Base-by-base conservation (phyloP, 2,329 filamentous ascomycete genomes). In the Endoconidiophora polonica region DNA sequence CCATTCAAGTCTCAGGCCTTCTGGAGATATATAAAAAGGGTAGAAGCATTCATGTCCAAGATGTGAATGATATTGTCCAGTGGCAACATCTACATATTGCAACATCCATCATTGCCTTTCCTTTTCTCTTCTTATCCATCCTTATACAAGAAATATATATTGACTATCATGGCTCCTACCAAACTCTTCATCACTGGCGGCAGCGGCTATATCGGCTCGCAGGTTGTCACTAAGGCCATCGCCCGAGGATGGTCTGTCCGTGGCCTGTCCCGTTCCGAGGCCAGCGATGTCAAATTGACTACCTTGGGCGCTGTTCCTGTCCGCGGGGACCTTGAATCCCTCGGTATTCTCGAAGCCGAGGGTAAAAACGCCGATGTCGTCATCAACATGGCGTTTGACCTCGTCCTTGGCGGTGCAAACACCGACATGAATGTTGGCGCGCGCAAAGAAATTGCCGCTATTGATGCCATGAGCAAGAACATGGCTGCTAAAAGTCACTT, bases 301-400 rank as follows among this genome's bases (percentile, higher is more conserved):
- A 53, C 52, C 2, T 58, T 66, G 3, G 68, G 68, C 39, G 69
- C 62, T 0, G 57, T 56, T 1, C 62, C 65, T 2, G 57, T 68
- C 3, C 62, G 65, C 26, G 69, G 68, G 1, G 62, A 66, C 54
- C 61, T 72, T 2, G 52, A 54, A 2, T 58, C 63, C 7, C 59
- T 65, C 38, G 62, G 66, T 20, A 54, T 66, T 2, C 60, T 73
- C 3, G 59, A 59, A 2, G 26, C 53, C 12, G 64, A 69, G 54
- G 61, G 62, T 44, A 54, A 60, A n/a, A 52, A 57, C 7, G 66
- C 67, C 4, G 67, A 72, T 49, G 57, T 61, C n/a, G 64, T 72
- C 5, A 56, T 72, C 3, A 65, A 68, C 53, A 60, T 71, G 4
- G 69, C 65, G 3, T 59, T 61, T 48, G 55, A 63, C 16, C 60